Evolutionary conservation across 257 asterid species (phyloP), one percentile per base, ranked within the genome.

Genomic region (Salvia rosmarinus): DNA sequence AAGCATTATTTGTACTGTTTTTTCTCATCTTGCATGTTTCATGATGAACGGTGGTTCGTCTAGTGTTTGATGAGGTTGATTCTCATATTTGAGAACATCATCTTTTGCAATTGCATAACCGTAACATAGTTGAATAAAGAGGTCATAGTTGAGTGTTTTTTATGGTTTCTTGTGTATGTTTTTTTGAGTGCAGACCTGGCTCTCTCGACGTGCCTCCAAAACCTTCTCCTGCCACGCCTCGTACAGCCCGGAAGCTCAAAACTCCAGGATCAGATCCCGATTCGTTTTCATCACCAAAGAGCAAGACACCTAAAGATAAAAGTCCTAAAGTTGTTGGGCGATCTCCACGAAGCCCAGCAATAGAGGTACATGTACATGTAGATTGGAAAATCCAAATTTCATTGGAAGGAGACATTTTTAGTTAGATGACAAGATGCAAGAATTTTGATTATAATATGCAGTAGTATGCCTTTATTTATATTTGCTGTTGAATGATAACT

Each of bases 331-430:
- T 85, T 67, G 86, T 79, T 59, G 88, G 85, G 10, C 82, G 85
- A 1, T 86, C 95, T 56, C 94, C 94, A 13, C 76, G 86, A 80
- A 86, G 89, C 66, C 93, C 93, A 28, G 87, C 82, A 34, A 46
- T 63, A 64, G 91, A 88, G 98, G 98, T 92, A 81, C 25, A 21
- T 42, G 25, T 56, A 20, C 5, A 21, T 13, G 9, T 60, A 34
- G 7, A 54, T 20, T 13, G 8, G 6, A 34, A 8, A 32, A 13
- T 32, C 54, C 37, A 40, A 19, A 28, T 25, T 73, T 40, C 9
- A 12, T 55, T 20, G 30, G 10, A 21, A 55, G 10, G 21, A 9
- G 46, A 32, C 59, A 39, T 21, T n/a, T 30, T 30, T 35, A 13
- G 42, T 66, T 28, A 21, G 10, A 30, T 55, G 34, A 63, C 12